Base-by-base conservation (phyloP, 2,329 filamentous ascomycete genomes). In the Cytospora schulzeri region DNA sequence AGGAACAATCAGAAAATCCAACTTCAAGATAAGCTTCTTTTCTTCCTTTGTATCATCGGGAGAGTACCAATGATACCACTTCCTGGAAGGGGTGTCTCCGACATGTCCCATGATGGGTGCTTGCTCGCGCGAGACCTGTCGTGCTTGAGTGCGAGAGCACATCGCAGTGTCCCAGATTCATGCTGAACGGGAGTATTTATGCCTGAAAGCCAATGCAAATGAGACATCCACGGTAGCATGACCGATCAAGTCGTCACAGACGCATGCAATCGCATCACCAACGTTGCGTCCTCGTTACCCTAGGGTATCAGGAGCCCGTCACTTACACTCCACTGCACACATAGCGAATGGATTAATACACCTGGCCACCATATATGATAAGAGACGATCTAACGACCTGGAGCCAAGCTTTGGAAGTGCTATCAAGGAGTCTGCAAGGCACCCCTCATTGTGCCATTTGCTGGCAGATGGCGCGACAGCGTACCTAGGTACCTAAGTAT, bases 31-130 rank as follows among this genome's bases (percentile, higher is more conserved):
- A 9, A 69, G 48, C 53, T 64, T 69, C 35, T 61, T 67, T 54
- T 70, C 69, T 53, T 70, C 69, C 2, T 57, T 57, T 11, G 60
- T 65, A 45, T 70, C 68, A 41, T 69, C 65, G 22, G 66, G 52
- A 12, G 68, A 68, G 38, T 68, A 70, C 69, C 69, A 70, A 15
- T 69, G 60, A 24, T 68, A 66, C 68, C 68, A 70, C 19, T 54
- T 61, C 29, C 62, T 60, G 22, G 48, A n/a, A 22, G 48, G n/a
- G 24, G 33, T 5, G 22, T 28, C 29, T 8, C 53, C 17, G 22
- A 28, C 28, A 17, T 22, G 17, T 24, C 17, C 33, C 58, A 60
- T 60, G 7, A 9, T 54, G 12, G 19, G 35, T 45, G 8, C 17
- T 45, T 45, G 3, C 19, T 45, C 41, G 4, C 22, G 19, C 9